These are phyloP conservation scores for Emmonsiellopsis sp. DNA, from an alignment of 2,329 filamentous ascomycete species.

Conservation along the genomic window DNA sequence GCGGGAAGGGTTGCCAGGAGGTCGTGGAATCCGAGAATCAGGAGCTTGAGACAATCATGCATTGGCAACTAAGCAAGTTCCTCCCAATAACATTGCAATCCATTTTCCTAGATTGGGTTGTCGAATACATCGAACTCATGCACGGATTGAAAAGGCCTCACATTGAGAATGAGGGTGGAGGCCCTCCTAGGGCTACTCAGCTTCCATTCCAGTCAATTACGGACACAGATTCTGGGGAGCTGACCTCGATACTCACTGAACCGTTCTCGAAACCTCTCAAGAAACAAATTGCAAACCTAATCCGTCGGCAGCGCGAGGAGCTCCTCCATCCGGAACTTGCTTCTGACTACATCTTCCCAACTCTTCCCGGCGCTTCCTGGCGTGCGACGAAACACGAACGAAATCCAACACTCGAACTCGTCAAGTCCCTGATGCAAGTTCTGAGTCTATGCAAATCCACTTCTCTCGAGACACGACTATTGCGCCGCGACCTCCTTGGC, in stretches of 20 bases:
- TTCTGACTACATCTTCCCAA: slow-evolving; percentile 76
- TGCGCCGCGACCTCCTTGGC: slow-evolving; percentile 79
- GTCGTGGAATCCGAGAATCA: slow-evolving; percentile 70
- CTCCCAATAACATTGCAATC: slow-evolving; percentile 71
- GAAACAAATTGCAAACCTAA: slow-evolving; percentile 74
- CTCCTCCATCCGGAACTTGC: slow-evolving; percentile 82
- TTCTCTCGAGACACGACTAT: slow-evolving; percentile 72
- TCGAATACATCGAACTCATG: slow-evolving; percentile 94
- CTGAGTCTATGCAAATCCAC: slow-evolving; percentile 85
- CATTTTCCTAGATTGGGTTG: slow-evolving; percentile 82
- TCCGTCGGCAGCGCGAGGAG: slow-evolving; percentile 79
- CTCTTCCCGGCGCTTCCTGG: slow-evolving; percentile 48
- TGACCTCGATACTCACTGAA: slow-evolving; percentile 63
- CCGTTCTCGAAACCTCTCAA: slow-evolving; percentile 82
- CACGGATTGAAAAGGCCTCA: slow-evolving; percentile 68
- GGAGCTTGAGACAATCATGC: slow-evolving; percentile 83
- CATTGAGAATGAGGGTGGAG: slow-evolving; percentile 43
- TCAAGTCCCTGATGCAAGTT: slow-evolving; percentile 89
- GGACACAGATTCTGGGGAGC: slow-evolving; percentile 51
- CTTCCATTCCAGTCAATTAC: slow-evolving; percentile 48
- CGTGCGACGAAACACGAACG: slow-evolving; percentile 48
- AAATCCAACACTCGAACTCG: slow-evolving; percentile 79
- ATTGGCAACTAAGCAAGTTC: slow-evolving; percentile 94
- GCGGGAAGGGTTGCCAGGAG: slow-evolving; percentile 80
- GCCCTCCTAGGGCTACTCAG: slow-evolving; percentile 52